Evolutionary conservation across 352 stramenopile species (phyloP).

Genomic region (Phytophthora ohioensis): DNA sequence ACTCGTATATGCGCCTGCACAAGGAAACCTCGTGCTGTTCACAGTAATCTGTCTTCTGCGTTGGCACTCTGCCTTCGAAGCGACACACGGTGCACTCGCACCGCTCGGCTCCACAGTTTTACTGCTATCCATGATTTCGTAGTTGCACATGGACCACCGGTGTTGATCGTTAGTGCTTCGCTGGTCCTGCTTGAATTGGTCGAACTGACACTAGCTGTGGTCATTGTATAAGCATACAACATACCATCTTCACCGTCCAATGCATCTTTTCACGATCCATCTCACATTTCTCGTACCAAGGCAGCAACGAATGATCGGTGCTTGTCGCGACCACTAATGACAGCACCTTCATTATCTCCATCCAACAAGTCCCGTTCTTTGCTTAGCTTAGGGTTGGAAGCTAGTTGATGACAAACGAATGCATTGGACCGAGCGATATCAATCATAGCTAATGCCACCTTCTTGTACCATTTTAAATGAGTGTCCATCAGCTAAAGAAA

Average conservation of each 20-base stretch:
- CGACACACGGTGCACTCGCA: slow-evolving; percentile 11
- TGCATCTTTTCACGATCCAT: neutral
- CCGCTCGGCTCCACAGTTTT: neutral
- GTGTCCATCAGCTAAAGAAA: slow-evolving; percentile 38
- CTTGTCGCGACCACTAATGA: neutral
- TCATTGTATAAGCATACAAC: neutral
- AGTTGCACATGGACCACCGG: neutral
- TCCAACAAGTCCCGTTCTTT: no score
- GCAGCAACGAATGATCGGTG: slow-evolving; percentile 1
- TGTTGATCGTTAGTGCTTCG: neutral
- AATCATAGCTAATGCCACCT: slow-evolving; percentile 23
- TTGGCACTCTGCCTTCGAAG: neutral
- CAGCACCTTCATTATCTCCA: no score
- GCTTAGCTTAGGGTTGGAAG: no score
- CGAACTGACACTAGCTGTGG: no score
- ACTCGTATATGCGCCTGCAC: neutral
- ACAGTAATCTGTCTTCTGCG: slow-evolving; percentile 10
- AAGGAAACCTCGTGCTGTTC: neutral
- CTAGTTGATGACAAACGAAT: slow-evolving; percentile 4
- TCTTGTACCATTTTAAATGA: slow-evolving; percentile 46
- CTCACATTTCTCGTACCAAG: slow-evolving; percentile 2
- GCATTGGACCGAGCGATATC: slow-evolving; percentile 38
- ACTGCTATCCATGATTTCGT: slow-evolving; percentile 4
- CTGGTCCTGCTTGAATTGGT: neutral
- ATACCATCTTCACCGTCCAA: neutral